These are phyloP conservation scores for Sapria himalayana DNA, from an alignment of 345 rosid genomes.

Conservation along the genomic window DNA sequence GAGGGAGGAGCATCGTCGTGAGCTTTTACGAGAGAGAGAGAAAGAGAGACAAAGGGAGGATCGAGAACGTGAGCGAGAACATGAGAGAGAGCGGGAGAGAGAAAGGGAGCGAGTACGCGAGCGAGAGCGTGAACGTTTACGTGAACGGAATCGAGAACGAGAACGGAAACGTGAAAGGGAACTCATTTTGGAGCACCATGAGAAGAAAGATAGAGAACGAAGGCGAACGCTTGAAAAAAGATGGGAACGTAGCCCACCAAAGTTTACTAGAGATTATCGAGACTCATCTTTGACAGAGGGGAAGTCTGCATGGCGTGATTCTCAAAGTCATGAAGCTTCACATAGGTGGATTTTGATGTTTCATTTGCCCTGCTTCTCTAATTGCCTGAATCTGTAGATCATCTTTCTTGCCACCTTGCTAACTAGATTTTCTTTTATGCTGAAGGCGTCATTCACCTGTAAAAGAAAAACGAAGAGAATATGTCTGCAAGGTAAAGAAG, in stretches of 20 bases:
- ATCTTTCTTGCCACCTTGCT: conserved; percentile 40
- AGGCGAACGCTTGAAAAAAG: conserved; percentile 41
- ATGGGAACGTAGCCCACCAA: conserved; percentile 48
- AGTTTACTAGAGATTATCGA: conserved; percentile 50
- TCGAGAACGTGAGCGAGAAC: conserved; percentile 23
- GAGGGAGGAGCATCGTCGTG: conserved; percentile 81
- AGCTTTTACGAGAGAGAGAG: conserved; percentile 57
- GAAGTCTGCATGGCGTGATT: conserved; percentile 39
- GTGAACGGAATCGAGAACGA: conserved; percentile 34
- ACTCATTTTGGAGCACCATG: conserved; percentile 41
- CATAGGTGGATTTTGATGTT: conserved; percentile 90
- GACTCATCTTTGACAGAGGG: conserved; percentile 49
- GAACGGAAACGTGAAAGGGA: conserved; percentile 38
- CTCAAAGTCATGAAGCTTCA: conserved; percentile 49
- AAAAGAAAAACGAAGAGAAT: conserved; percentile 89
- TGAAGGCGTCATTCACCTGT: conserved; percentile 94
- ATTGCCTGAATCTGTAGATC: conserved; percentile 49
- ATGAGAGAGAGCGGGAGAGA: conserved; percentile 8
- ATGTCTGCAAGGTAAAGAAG: conserved; percentile 89
- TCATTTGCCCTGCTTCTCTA: conserved; percentile 31
- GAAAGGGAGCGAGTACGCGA: conserved; percentile 27
- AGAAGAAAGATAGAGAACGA: conserved; percentile 63
- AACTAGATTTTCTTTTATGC: conserved; percentile 75
- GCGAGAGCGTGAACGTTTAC: conserved; percentile 39
- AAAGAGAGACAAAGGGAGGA: conserved; percentile 51